Conservation (phyloP, 2,329 filamentous ascomycete species). For the Claviceps humidiphila region DNA sequence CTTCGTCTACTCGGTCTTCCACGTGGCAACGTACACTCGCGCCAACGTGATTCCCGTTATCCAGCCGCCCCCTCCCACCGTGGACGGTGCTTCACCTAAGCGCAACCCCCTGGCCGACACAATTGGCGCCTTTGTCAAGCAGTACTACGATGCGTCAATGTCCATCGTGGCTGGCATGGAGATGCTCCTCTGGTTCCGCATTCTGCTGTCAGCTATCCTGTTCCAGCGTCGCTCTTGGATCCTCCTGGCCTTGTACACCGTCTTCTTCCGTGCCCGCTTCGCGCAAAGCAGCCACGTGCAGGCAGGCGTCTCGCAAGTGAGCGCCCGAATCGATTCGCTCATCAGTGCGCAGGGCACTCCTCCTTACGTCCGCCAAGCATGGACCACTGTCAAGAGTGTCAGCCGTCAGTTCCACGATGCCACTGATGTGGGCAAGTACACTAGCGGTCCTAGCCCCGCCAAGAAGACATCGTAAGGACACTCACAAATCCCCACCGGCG, state of each 20-base stretch:
- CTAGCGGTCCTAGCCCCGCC: constrained; percentile 40
- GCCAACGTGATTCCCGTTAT: constrained; percentile 84
- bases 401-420: constrained; percentile 63
- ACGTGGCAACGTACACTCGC: constrained; percentile 92
- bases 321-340: constrained; percentile 64
- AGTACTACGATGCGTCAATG: constrained; percentile 96
- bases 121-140: constrained; percentile 90
- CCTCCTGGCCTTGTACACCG: constrained; percentile 70
- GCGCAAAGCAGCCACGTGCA: constrained; percentile 90
- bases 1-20: constrained; percentile 94
- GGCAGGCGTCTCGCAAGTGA: constrained; percentile 58
- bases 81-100: constrained; percentile 44
- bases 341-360: constrained; percentile 80
- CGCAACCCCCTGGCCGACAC: constrained; percentile 56
- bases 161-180: constrained; percentile 80
- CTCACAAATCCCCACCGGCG: background rate
- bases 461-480: constrained; percentile 29
- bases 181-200: constrained; percentile 72
- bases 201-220: constrained; percentile 66
- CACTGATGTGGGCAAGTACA: constrained; percentile 67
- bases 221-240: constrained; percentile 91
- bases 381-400: constrained; percentile 64
- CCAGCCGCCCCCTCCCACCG: constrained; percentile 49
- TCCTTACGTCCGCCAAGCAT: constrained; percentile 63
- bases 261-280: constrained; percentile 83